Conservation (phyloP, 371 early-diverging fungal species). For the Blakeslea trispora region DNA sequence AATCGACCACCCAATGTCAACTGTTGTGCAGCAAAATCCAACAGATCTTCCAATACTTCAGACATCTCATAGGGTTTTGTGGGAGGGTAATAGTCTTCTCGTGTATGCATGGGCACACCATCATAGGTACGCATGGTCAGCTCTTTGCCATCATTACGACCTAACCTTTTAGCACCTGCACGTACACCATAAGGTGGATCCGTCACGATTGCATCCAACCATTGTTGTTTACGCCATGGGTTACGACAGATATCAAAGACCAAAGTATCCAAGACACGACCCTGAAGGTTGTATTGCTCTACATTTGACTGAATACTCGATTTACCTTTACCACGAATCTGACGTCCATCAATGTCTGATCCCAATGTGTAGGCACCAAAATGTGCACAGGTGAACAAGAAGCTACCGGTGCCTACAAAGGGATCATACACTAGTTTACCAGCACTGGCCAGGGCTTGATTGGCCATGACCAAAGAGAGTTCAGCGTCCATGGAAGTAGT, state of each 20-base stretch:
- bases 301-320: constrained; percentile 66
- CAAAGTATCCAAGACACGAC: constrained; percentile 76
- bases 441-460: constrained; percentile 79
- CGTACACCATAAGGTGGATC: constrained; percentile 98
- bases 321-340: constrained; percentile 89
- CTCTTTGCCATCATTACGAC: constrained; percentile 67
- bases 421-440: constrained; percentile 93
- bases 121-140: constrained; percentile 57
- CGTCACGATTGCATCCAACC: constrained; percentile 85
- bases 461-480: constrained; percentile 94
- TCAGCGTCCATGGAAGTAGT: constrained; percentile 98
- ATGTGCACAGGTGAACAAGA: constrained; percentile 89
- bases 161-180: constrained; percentile 94
- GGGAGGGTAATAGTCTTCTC: constrained; percentile 81
- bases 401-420: constrained; percentile 97
- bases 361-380: constrained; percentile 94
- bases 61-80: constrained; percentile 95
- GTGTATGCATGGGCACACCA: constrained; percentile 63
- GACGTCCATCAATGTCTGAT: constrained; percentile 96
- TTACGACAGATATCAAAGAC: constrained; percentile 90
- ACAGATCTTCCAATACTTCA: constrained; percentile 82
- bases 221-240: constrained; percentile 75
- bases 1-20: constrained; percentile 87
- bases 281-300: constrained; percentile 77
- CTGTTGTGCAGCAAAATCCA: constrained; percentile 80